Percentiles rank a stretch among this genome's conserved stretches.
Evolutionary conservation across 2,329 filamentous ascomycete species (phyloP).

Genomic region (Penicillium sp.): DNA sequence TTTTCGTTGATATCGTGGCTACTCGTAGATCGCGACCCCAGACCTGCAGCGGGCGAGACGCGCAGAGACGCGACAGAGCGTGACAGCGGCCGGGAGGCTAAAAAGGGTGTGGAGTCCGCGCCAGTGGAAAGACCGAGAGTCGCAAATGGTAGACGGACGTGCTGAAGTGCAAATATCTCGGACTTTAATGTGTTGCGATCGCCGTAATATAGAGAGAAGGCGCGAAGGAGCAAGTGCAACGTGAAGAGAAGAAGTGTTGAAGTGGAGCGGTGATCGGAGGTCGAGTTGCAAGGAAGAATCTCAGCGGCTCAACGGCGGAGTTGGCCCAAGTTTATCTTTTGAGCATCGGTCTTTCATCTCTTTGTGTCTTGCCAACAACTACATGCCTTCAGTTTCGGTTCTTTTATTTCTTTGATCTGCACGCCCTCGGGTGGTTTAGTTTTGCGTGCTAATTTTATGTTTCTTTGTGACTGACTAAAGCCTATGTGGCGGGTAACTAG

Average conservation of each 20-base stretch:
- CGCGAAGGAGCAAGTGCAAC: background rate
- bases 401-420: conserved; percentile 1
- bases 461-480: conserved; percentile 6
- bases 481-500: background rate
- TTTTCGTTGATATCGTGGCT: background rate
- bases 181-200: background rate
- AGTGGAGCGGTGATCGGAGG: conserved; percentile 5
- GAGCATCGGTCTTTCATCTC: background rate
- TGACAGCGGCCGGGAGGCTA: conserved; percentile 21
- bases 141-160: background rate
- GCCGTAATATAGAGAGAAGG: conserved; percentile 5
- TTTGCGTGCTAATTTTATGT: conserved; percentile 12
- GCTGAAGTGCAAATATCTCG: background rate
- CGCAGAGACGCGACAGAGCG: conserved; percentile 37
- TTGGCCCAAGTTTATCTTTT: background rate
- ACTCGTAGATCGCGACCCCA: conserved; percentile 25
- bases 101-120: conserved; percentile 26
- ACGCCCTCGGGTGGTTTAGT: background rate
- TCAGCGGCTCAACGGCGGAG: background rate
- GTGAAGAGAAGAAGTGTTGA: conserved; percentile 8
- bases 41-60: conserved; percentile 24
- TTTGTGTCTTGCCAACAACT: background rate
- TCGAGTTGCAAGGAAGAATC: conserved; percentile 6
- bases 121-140: background rate
- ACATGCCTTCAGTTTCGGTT: background rate